These are phyloP conservation scores for Colletotrichum coccodes DNA, from an alignment of 2,329 filamentous ascomycete species.

Conservation along the genomic window DNA sequence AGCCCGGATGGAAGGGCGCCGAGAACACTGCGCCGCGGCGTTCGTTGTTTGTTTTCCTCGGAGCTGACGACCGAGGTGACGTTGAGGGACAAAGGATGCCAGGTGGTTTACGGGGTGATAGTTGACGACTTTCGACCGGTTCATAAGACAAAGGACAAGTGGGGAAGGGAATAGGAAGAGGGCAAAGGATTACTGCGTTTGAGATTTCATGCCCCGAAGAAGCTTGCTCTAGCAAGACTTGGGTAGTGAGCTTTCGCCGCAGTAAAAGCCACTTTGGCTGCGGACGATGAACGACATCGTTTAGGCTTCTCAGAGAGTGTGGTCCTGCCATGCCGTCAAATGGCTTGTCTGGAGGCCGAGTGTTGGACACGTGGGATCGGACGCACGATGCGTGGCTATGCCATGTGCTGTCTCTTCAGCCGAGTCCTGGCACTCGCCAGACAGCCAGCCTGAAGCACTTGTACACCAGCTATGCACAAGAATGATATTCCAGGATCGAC, in stretches of 20 bases:
- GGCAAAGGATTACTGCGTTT: slow-evolving; percentile 17
- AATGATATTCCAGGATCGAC: background rate
- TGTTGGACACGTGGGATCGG: background rate
- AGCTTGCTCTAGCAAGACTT: background rate
- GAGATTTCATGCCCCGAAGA: background rate
- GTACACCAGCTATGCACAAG: background rate
- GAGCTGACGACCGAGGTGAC: background rate
- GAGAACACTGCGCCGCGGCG: background rate
- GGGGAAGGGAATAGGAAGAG: background rate
- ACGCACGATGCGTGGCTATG: background rate
- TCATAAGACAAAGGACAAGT: slow-evolving; percentile 16
- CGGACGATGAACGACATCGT: background rate
- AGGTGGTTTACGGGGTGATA: slow-evolving; percentile 4
- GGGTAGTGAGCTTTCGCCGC: background rate
- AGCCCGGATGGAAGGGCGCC: background rate
- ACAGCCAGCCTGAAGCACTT: background rate
- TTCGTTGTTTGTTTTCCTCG: background rate
- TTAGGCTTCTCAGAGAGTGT: background rate
- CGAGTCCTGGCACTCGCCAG: background rate
- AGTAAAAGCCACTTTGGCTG: background rate
- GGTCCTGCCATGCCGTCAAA: background rate
- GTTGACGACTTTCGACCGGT: background rate
- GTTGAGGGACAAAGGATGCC: slow-evolving; percentile 18
- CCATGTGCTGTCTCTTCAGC: slow-evolving; percentile 5
- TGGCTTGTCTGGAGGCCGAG: background rate